Evolutionary conservation across 2,329 filamentous ascomycete species (phyloP), one percentile per base, ranked within the genome.

Genomic region (Scedosporium boydii): DNA sequence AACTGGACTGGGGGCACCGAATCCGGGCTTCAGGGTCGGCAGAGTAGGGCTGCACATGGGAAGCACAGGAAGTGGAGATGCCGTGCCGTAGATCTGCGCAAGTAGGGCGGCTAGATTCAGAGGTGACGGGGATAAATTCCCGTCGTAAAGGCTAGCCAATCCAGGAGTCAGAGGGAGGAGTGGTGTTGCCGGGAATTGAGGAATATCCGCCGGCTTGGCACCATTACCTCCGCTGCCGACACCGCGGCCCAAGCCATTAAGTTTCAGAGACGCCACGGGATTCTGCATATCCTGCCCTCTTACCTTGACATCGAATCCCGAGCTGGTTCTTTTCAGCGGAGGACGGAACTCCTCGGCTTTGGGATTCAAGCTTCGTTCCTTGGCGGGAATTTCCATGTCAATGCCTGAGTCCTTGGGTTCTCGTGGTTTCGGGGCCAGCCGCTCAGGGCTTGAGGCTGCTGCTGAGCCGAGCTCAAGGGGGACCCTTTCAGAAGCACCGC

Each of bases 321-420:
- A 59, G 57, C 41, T 14, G 38, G n/a, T n/a, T 46, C 21, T 34
- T 41, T 38, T 18, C 46, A 34, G 34, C 23, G 48, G 48, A 16
- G 59, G 59, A n/a, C 16, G 29, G 34, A 61, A 61, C 34, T 61
- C 59, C 34, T 61, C 23, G 3, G 59, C 59, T 48, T 55, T 44
- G 10, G 59, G 59, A 26, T 61, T 61, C 41, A 51, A 48, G 16
- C 23, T 27, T 16, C 27, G 23, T n/a, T 41, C 27, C 29, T 38
- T 58, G 26, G 14, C 16, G 7, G 59, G 42, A 18, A 53, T 10
- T 9, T 60, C 42, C 44, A 34, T 41, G 42, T 60, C 48, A 27
- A 34, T 60, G 44, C 29, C 41, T 2, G 59, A 44, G 27, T 29
- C 44, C 59, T n/a, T 23, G 14, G 44, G 6, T 27, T 60, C 59